Conservation (phyloP, 2,329 filamentous ascomycete species). For the Ceratocystis ficicola region DNA sequence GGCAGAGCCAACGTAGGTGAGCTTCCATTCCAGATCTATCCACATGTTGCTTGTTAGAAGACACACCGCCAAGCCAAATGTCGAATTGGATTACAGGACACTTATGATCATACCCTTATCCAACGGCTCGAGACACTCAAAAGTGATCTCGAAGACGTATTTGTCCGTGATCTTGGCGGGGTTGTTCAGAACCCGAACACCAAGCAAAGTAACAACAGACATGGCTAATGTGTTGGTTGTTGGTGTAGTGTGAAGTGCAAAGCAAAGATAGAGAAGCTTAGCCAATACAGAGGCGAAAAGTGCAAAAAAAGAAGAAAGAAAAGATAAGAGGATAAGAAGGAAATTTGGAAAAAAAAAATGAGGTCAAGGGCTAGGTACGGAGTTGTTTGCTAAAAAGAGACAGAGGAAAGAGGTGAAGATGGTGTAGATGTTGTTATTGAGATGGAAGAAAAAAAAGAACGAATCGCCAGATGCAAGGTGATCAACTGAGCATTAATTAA, state of each 20-base stretch:
- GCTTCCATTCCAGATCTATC: conserved; percentile 94
- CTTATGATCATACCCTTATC: conserved; percentile 58
- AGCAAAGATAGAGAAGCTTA: conserved; percentile 12
- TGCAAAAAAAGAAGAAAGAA: conserved; percentile 13
- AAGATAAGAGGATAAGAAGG: not conserved
- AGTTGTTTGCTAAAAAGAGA: no score
- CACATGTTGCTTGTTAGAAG: conserved; percentile 7
- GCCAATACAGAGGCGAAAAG: not conserved
- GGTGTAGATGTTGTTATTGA: not conserved
- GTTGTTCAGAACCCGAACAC: conserved; percentile 94
- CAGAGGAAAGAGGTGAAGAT: conserved; percentile 3
- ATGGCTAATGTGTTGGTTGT: conserved; percentile 36
- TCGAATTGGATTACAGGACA: not conserved
- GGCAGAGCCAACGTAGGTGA: conserved; percentile 96
- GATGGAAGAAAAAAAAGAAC: conserved; percentile 14
- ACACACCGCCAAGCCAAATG: conserved; percentile 22
- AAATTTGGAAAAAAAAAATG: not conserved
- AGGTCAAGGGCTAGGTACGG: no score
- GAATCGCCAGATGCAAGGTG: not conserved
- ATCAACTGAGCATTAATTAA: conserved; percentile 6
- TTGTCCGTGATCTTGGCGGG: conserved; percentile 84
- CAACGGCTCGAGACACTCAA: conserved; percentile 88
- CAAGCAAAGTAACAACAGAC: conserved; percentile 93
- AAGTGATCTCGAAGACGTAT: conserved; percentile 97
- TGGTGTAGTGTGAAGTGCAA: conserved; percentile 3